These are phyloP conservation scores for Pythium sp. DNA, from an alignment of 352 stramenopile species.

Conservation along the genomic window DNA sequence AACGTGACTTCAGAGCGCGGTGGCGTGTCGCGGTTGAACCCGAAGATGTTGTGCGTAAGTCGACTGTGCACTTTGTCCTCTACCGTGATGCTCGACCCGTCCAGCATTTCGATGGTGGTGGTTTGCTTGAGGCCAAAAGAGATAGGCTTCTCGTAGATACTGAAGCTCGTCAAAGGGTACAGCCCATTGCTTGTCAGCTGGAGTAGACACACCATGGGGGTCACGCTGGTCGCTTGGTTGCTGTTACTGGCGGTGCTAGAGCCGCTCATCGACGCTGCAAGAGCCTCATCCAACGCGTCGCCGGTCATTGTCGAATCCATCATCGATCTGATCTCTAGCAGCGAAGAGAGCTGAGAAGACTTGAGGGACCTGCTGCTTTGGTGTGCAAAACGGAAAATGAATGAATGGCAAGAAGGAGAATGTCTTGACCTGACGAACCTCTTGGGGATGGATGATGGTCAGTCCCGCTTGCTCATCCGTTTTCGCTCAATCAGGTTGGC, in stretches of 20 bases:
- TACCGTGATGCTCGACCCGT: slow-evolving; percentile 43
- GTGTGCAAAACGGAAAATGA: too few relatives aligned
- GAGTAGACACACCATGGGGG: slow-evolving; percentile 16
- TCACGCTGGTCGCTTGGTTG: background rate
- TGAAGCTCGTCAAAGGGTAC: slow-evolving; percentile 27
- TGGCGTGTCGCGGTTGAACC: slow-evolving; percentile 46
- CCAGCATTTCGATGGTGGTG: slow-evolving; percentile 24
- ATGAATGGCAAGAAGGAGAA: too few relatives aligned
- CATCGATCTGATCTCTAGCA: background rate
- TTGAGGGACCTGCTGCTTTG: too few relatives aligned
- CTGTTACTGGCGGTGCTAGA: background rate
- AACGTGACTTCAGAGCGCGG: slow-evolving; percentile 66
- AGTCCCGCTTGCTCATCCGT: too few relatives aligned
- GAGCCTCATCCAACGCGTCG: background rate
- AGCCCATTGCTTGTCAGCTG: slow-evolving; percentile 14
- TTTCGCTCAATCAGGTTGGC: too few relatives aligned
- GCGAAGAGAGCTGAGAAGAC: too few relatives aligned
- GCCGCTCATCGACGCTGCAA: background rate
- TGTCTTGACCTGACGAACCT: too few relatives aligned
- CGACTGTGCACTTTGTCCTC: slow-evolving; percentile 62
- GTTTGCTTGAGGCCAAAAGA: slow-evolving; percentile 25
- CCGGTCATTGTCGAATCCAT: background rate
- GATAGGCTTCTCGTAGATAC: slow-evolving; percentile 28
- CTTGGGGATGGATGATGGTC: too few relatives aligned
- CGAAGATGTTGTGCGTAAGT: slow-evolving; percentile 79